Evolutionary conservation across 2,329 filamentous ascomycete genomes (phyloP).

Genomic region (Bipolaris oryzae): DNA sequence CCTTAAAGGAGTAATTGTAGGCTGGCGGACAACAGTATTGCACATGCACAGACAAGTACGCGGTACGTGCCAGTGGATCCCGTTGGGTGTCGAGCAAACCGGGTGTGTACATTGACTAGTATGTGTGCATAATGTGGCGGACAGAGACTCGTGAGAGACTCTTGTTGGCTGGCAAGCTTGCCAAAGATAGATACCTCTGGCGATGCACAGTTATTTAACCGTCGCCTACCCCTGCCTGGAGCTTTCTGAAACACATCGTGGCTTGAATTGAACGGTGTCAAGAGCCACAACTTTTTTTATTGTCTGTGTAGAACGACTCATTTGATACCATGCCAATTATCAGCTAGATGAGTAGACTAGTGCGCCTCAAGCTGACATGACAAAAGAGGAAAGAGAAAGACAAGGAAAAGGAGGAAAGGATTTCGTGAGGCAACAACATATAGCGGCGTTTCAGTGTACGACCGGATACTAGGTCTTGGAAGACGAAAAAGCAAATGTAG

Average conservation of each 20-base stretch:
- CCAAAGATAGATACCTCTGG: conserved; percentile 4
- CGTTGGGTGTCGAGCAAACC: conserved; percentile 6
- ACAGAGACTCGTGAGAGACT: not conserved
- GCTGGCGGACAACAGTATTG: conserved; percentile 9
- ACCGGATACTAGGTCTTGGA: not conserved
- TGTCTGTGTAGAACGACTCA: not conserved
- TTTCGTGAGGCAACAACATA: not conserved
- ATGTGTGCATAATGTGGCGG: conserved; percentile 1
- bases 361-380: not conserved
- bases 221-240: conserved; percentile 3
- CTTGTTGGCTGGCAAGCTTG: not conserved
- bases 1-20: conserved; percentile 10
- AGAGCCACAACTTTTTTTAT: not conserved
- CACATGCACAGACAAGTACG: not conserved
- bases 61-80: conserved; percentile 3
- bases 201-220: conserved; percentile 16
- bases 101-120: conserved; percentile 4
- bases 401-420: conserved; percentile 1
- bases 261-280: conserved; percentile 5
- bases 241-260: not conserved
- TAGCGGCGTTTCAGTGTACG: conserved; percentile 2
- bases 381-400: not conserved
- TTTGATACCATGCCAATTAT: conserved; percentile 5
- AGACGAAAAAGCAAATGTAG: conserved; percentile 5
- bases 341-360: not conserved